Evolutionary conservation across 2,329 filamentous ascomycete species (phyloP).

Genomic region (Peltaster fructicola): DNA sequence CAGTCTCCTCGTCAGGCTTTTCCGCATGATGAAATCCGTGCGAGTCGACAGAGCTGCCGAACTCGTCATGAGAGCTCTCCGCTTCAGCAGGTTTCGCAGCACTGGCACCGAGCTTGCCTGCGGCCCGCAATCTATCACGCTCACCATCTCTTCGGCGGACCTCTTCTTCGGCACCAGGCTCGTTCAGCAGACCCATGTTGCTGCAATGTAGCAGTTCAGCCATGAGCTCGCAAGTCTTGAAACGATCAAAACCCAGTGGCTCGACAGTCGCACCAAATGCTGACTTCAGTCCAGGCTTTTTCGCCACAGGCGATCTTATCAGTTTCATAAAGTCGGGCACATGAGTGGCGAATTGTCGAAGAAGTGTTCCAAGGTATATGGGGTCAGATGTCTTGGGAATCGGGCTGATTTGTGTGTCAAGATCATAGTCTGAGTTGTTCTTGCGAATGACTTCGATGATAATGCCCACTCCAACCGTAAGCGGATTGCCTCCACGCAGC

Average conservation of each 20-base stretch:
- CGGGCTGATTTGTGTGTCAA: conserved; percentile 69
- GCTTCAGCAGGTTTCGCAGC: conserved; percentile 35
- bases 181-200: conserved; percentile 94
- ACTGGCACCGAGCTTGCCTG: conserved; percentile 66
- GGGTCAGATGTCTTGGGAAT: conserved; percentile 75
- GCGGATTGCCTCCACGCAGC: conserved; percentile 79
- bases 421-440: conserved; percentile 98
- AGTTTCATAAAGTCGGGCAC: conserved; percentile 89
- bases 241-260: conserved; percentile 87
- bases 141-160: conserved; percentile 66
- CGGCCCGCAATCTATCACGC: conserved; percentile 57
- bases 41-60: conserved; percentile 34
- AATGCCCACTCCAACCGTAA: conserved; percentile 93
- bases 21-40: conserved; percentile 34
- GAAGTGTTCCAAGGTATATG: conserved; percentile 81
- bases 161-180: conserved; percentile 73
- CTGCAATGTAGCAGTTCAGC: conserved; percentile 93
- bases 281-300: conserved; percentile 58
- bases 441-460: conserved; percentile 97
- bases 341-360: conserved; percentile 75
- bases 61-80: conserved; percentile 26
- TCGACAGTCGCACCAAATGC: conserved; percentile 86
- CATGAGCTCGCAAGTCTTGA: conserved; percentile 99
- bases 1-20: conserved; percentile 46
- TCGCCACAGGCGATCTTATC: conserved; percentile 60